Base-by-base conservation (phyloP, 306 rosid species). In the Prunus salicina region DNA sequence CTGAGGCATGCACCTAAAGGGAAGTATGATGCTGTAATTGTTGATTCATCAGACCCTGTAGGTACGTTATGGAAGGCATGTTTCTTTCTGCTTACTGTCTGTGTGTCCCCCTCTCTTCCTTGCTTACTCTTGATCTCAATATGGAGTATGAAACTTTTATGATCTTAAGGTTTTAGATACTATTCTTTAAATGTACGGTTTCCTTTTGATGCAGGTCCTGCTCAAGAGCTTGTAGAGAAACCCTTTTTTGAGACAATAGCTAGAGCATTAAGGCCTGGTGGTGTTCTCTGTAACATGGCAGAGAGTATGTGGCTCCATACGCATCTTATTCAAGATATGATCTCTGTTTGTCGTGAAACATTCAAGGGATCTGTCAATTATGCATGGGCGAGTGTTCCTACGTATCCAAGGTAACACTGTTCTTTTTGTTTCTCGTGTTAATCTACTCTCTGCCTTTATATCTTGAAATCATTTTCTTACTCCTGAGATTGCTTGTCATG, bases 221-320 rank as follows among this genome's bases (percentile, higher is more conserved):
- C 99, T n/a, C 98, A 88, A 81, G 98, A 92, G 77, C 97, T 96
- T 75, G 96, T 96, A 47, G 99, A 92, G 91, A 92, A 84, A 84
- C 99, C 99, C 8, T 96, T 96, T 88, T 96, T 96, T 82, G 91
- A 87, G 71, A 91, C 87, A n/a, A 82, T 88, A 82, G 96, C 99
- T n/a, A 87, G 62, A 82, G 97, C 99, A 77, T 86, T 96, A 72
- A 86, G 96, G 81, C 93, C 97, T 50, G 99, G 98, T 2, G 99
- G 99, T 53, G 96, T 96, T 71, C 93, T 96, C 46, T 96, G 99
- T 78, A 96, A 96, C 81, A 96, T 96, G 99, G 96, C 98, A 13
- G 99, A 96, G 84, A 96, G 99, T 72, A 90, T 96, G 97, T 96
- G 99, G 99, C 99, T 96, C 56, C 99, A 96, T 73, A 92, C 99